Evolutionary conservation across 1,139 yeast species (phyloP).

Genomic region (Geotrichum candidum): DNA sequence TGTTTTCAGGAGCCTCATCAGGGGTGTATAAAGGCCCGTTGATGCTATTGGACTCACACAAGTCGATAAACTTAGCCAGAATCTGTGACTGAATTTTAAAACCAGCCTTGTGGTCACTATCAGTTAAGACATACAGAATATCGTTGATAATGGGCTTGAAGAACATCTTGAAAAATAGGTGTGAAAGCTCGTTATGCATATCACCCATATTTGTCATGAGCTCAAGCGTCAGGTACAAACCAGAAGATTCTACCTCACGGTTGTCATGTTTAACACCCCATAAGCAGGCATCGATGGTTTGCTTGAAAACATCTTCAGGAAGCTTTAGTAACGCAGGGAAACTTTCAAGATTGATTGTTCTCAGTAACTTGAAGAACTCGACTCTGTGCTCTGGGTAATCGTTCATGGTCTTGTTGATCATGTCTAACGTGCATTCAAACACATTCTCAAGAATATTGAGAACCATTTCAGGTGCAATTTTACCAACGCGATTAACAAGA

Average conservation of each 20-base stretch:
- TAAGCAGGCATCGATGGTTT: slow-evolving; percentile 84
- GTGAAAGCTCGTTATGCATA: slow-evolving; percentile 69
- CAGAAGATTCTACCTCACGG: slow-evolving; percentile 90
- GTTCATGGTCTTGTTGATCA: slow-evolving; percentile 92
- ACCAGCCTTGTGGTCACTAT: slow-evolving; percentile 96
- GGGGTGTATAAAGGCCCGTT: slow-evolving; percentile 67
- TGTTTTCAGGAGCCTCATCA: slow-evolving; percentile 68
- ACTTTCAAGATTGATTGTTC: slow-evolving; percentile 78
- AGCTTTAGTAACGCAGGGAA: slow-evolving; percentile 82
- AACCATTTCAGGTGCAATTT: slow-evolving; percentile 86
- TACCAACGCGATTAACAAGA: slow-evolving; percentile 80
- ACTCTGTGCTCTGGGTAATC: slow-evolving; percentile 98
- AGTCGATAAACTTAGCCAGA: slow-evolving; percentile 73
- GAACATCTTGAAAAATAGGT: slow-evolving; percentile 81
- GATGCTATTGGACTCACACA: slow-evolving; percentile 73
- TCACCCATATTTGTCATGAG: slow-evolving; percentile 76
- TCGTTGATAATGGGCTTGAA: slow-evolving; percentile 88
- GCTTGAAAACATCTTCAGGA: slow-evolving; percentile 90
- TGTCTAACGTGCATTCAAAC: slow-evolving; percentile 87
- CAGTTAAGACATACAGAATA: slow-evolving; percentile 88
- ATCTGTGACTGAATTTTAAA: slow-evolving; percentile 82
- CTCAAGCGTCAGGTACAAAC: slow-evolving; percentile 75
- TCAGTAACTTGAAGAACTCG: slow-evolving; percentile 83
- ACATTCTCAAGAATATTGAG: slow-evolving; percentile 82
- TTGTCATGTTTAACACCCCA: slow-evolving; percentile 98